Evolutionary conservation across 257 asterid species (phyloP).

Genomic region (Jacaranda copaia): DNA sequence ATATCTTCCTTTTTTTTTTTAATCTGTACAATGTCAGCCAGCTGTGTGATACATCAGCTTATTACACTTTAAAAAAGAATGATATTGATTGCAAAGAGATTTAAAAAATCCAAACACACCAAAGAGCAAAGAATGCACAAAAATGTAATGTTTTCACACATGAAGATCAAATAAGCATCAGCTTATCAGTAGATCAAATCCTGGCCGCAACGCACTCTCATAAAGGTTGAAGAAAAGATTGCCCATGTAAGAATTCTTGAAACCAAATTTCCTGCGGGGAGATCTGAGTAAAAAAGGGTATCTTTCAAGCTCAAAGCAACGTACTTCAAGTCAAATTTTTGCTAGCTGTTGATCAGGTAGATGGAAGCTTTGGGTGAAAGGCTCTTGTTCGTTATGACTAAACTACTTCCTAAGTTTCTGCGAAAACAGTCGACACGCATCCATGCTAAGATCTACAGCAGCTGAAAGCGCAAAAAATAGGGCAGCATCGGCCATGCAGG

Average conservation of each 20-base stretch:
- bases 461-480: conserved; percentile 81
- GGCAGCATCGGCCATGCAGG: conserved; percentile 91
- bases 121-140: conserved; percentile 13
- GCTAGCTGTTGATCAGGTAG: too few relatives aligned
- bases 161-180: background rate
- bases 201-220: background rate
- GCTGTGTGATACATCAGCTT: background rate
- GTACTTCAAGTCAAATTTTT: too few relatives aligned
- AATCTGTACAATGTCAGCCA: background rate
- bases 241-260: background rate
- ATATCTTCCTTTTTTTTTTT: background rate
- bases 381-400: conserved; percentile 11
- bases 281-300: too few relatives aligned
- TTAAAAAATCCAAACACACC: background rate
- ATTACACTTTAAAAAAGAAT: background rate
- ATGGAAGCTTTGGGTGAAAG: background rate
- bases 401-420: conserved; percentile 72
- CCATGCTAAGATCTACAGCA: conserved; percentile 88
- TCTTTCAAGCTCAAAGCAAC: too few relatives aligned
- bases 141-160: background rate
- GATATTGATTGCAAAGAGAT: background rate
- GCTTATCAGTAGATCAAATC: background rate
- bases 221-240: background rate
- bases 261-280: too few relatives aligned
- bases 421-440: conserved; percentile 80